Base-by-base conservation (phyloP, 1,284 basidiomycete species). In the Leccinum griseonigrum region DNA sequence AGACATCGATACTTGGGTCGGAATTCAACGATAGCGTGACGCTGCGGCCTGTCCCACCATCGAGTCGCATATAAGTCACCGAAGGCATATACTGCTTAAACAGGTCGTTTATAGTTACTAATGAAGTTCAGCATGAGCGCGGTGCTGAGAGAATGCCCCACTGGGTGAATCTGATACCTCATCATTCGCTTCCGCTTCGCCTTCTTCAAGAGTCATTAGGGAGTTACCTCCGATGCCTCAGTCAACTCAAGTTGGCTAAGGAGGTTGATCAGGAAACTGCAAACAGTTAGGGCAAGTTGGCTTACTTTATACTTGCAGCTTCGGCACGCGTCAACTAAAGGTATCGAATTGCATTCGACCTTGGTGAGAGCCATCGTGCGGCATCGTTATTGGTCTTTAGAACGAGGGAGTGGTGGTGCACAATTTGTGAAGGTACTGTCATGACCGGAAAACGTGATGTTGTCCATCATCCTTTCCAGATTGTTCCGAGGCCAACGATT, bases 41-140 rank as follows among this genome's bases (percentile, higher is more conserved):
- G 92, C 75, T 4, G 92, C 22, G 81, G 67, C 97, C 95, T 3
- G 93, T 96, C 51, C 84, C 81, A 43, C 95, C 97, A 74, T 99
- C 97, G 52, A 99, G 83, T 7, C 97, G 89, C 96, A 99, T 98
- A 78, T 98, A 99, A 1, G 95, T 95, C 22, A 99, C 93, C 0
- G 89, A 88, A 1, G 97, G 95, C 95, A 99, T 97, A 68, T 92
- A 85, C 53, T 83, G 78, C 65, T 90, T 91, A 83, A 99, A 98
- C 2, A 99, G 81, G 71, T 98, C 94, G 13, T 82, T 87, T 78
- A 26, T 26, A 26, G 22, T 26, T 26, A 26, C 99, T 96, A 71
- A 99, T 97, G 71, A 99, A 92, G 75, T 99, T 94, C 52, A 99
- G 84, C 97, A 99, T 99, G 85, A 54, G 98, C 96, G 40, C 97